These are phyloP conservation scores for Fusarium keratoplasticum DNA, from an alignment of 2,329 filamentous ascomycete species.

Conservation along the genomic window DNA sequence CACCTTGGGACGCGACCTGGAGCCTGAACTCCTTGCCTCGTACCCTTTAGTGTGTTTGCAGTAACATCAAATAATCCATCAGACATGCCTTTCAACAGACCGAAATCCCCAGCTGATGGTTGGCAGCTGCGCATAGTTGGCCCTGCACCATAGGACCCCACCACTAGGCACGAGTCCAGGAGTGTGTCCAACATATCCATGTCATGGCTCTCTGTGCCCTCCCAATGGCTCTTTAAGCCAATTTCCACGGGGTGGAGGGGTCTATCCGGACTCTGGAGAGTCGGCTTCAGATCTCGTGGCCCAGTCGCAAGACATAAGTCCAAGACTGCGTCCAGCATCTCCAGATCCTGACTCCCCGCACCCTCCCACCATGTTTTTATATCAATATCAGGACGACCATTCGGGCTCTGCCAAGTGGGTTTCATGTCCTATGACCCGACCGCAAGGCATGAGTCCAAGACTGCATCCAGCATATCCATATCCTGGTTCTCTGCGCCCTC, in stretches of 20 bases:
- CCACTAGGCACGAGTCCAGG: neutral
- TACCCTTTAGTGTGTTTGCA: neutral
- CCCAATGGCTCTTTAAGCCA: neutral
- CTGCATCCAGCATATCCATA: constrained; percentile 63
- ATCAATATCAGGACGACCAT: constrained; percentile 65
- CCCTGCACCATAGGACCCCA: neutral
- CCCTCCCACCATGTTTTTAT: constrained; percentile 72
- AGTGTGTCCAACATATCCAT: neutral
- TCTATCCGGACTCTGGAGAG: neutral
- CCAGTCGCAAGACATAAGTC: constrained; percentile 66
- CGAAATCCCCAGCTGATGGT: neutral
- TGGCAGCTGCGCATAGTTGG: neutral
- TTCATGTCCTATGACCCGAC: constrained; percentile 52
- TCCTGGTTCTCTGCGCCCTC: constrained; percentile 68
- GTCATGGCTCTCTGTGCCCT: neutral
- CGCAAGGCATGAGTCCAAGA: constrained; percentile 68
- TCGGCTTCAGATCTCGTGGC: constrained; percentile 38
- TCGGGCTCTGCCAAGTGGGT: neutral
- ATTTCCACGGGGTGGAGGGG: neutral
- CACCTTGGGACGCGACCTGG: neutral
- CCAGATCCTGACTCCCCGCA: constrained; percentile 62
- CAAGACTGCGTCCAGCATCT: constrained; percentile 66
- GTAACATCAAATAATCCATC: neutral
- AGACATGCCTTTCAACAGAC: neutral
- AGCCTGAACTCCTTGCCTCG: neutral